phyloP scores from a whole-genome alignment of 2,329 filamentous ascomycete species.

The Coniochaeta pulveracea region DNA sequence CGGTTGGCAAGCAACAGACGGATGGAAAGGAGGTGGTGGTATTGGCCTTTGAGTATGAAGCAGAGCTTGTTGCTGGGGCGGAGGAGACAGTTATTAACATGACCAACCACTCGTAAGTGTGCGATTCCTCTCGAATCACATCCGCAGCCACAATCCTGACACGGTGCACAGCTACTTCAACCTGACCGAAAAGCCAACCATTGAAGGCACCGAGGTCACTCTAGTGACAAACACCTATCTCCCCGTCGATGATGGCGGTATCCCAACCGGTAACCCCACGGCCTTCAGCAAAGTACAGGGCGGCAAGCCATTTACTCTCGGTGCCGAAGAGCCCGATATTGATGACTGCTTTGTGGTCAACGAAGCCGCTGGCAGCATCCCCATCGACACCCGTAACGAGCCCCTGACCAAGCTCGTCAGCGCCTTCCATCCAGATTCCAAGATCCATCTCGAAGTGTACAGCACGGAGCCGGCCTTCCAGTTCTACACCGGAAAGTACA shows the following conservation, averaged over 20 bases:
- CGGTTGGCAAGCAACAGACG: slow-evolving; percentile 51
- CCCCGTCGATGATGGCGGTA: slow-evolving; percentile 59
- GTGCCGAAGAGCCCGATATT: slow-evolving; percentile 59
- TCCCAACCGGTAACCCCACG: slow-evolving; percentile 59
- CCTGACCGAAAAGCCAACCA: slow-evolving; percentile 38
- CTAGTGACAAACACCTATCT: slow-evolving; percentile 56
- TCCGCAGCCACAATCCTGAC: neutral
- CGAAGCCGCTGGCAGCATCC: slow-evolving; percentile 44
- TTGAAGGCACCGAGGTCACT: slow-evolving; percentile 53
- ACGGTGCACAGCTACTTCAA: slow-evolving; percentile 47
- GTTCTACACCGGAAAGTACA: slow-evolving; percentile 86
- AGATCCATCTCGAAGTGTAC: slow-evolving; percentile 73
- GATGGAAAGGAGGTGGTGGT: slow-evolving; percentile 53
- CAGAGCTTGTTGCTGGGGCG: slow-evolving; percentile 63
- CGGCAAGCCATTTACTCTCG: slow-evolving; percentile 59
- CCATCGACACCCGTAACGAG: slow-evolving; percentile 52
- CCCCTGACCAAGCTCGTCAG: slow-evolving; percentile 57
- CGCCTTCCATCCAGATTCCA: slow-evolving; percentile 62
- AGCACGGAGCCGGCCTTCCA: slow-evolving; percentile 96
- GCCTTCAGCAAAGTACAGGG: slow-evolving; percentile 55
- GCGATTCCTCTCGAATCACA: neutral
- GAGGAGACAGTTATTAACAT: slow-evolving; percentile 89
- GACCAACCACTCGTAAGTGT: slow-evolving; percentile 79
- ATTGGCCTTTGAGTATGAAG: slow-evolving; percentile 82
- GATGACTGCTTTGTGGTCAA: slow-evolving; percentile 87